Evolutionary conservation across 768 basidiomycete species (phyloP), one percentile per base, ranked within the genome.

Genomic region (Sarcodon sp.): DNA sequence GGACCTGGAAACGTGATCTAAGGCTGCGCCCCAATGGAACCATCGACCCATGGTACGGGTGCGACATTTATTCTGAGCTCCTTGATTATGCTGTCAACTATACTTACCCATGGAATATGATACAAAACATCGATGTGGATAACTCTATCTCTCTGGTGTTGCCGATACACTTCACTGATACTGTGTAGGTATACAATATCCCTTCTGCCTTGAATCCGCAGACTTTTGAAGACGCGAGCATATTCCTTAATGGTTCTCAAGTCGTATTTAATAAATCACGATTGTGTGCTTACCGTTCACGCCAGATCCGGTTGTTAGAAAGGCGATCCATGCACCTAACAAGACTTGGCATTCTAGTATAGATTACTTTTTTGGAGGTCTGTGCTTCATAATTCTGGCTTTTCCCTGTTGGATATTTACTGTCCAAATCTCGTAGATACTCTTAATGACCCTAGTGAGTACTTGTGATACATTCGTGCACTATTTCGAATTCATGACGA

Each of bases 51-150:
- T 64, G 58, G 48, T 66, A 66, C 43, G 57, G 59, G 7, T 87
- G 85, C 61, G 67, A 76, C 47, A 58, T 84, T 9, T 70, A 75
- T 44, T 73, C 78, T 49, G 76, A 80, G 64, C 72, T 80, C 62
- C 55, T 82, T 33, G 84, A 87, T 61, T 86, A 86, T 53, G 80
- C 83, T 13, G 46, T 77, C 50, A 87, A 87, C 57, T 85, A 69
- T 56, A 82, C 83, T 0, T 77, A 70, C 57, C 84, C 84, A 1
- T 75, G 73, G 74, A 61, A 38, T 18, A 5, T 5, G 12, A 13
- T 18, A 38, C 37, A 13, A 13, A 18, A 18, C 13, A 13, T 51
- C 43, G 33, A 53, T 37, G 53, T 54, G 43, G 35, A 53, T 51
- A 7, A 27, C 21, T n/a, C 35, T 16, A 13, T n/a, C 37, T 13